Evolutionary conservation across 106 monocot species (phyloP).

Genomic region (Dendrobium officinale): DNA sequence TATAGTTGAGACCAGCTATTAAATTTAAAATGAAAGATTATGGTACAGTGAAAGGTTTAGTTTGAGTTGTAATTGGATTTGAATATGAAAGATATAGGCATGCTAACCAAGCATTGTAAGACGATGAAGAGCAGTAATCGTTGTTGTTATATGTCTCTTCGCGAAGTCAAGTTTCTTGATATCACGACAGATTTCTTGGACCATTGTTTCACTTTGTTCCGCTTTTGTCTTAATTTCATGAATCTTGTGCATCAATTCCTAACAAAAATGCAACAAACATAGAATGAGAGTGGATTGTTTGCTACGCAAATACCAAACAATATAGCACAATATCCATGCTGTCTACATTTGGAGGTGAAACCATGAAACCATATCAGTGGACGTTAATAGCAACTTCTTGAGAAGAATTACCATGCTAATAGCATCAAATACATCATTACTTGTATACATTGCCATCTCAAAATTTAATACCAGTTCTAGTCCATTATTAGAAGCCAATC

Average conservation of each 20-base stretch:
- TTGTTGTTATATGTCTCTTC: conserved; percentile 98
- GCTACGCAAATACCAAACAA: not conserved
- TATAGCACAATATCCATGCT: not conserved
- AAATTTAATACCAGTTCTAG: not conserved
- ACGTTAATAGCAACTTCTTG: not conserved
- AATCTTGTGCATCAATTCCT: conserved; percentile 98
- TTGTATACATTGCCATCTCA: not conserved
- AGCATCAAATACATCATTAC: not conserved
- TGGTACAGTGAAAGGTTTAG: not conserved
- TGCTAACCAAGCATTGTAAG: conserved; percentile 92
- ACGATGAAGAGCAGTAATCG: conserved; percentile 98
- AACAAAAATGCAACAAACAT: conserved; percentile 3
- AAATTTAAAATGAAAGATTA: not conserved
- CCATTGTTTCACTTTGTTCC: conserved; percentile 98
- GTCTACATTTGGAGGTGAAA: not conserved
- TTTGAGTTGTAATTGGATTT: not conserved
- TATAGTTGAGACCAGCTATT: not conserved
- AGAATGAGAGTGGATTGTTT: not conserved
- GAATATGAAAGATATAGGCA: not conserved
- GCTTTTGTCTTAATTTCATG: conserved; percentile 96
- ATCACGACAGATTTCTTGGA: conserved; percentile 98
- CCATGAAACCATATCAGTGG: not conserved
- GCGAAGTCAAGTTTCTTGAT: conserved; percentile 98
- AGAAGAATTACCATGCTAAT: not conserved
- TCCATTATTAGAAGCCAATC: not conserved